Conservation (phyloP, 2,329 filamentous ascomycete species). For the Verticillium isaacii region DNA sequence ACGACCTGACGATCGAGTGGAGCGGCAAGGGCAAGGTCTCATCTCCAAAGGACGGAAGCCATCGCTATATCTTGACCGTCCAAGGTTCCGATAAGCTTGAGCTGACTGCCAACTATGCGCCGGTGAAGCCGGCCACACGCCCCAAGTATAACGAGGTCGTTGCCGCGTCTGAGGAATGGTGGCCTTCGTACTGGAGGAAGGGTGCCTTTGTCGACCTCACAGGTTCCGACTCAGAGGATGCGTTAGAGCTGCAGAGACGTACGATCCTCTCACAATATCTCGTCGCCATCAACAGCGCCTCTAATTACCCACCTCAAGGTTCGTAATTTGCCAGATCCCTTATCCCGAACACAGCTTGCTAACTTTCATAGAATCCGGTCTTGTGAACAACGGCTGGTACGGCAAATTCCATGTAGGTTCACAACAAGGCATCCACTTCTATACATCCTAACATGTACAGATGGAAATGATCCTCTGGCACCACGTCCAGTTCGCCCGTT, state of each 20-base stretch:
- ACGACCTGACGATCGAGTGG: constrained; percentile 35
- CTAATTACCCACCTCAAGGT: constrained; percentile 41
- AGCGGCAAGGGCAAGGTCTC: constrained; percentile 24
- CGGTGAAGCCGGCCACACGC: constrained; percentile 14
- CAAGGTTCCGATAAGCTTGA: constrained; percentile 18
- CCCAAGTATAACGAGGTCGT: constrained; percentile 20
- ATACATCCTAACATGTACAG: constrained; percentile 10
- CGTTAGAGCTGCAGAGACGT: constrained; percentile 45
- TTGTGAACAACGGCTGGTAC: constrained; percentile 53
- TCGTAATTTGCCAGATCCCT: background rate
- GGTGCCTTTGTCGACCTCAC: constrained; percentile 49
- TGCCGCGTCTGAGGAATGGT: constrained; percentile 33
- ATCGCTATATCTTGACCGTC: constrained; percentile 35
- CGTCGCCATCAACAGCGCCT: constrained; percentile 46
- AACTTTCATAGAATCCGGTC: constrained; percentile 16
- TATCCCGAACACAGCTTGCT: constrained; percentile 1
- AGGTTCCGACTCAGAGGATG: constrained; percentile 29
- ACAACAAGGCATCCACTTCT: background rate
- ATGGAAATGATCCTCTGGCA: constrained; percentile 54
- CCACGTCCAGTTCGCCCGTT: constrained; percentile 43
- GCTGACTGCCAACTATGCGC: constrained; percentile 26
- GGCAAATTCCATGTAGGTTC: constrained; percentile 45
- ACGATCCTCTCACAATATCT: constrained; percentile 50
- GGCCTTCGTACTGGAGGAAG: constrained; percentile 43
- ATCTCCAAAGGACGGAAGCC: constrained; percentile 27